phyloP scores from a whole-genome alignment of 805 yeast genomes.

The Lipomyces mesembrius region DNA sequence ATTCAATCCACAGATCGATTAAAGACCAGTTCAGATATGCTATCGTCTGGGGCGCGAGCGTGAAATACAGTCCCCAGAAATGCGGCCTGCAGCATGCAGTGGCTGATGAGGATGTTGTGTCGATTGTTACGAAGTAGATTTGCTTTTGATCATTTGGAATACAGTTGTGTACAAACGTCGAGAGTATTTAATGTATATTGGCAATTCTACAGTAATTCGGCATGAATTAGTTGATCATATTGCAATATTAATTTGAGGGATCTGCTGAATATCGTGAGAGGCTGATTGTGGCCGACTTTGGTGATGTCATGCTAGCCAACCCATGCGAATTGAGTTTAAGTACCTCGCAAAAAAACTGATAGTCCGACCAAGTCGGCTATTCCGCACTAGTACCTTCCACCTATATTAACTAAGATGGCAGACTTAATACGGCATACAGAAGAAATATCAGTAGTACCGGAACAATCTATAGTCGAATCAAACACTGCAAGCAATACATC shows the following conservation, averaged over 20 bases:
- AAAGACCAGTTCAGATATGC: conserved; percentile 93
- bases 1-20: conserved; percentile 89
- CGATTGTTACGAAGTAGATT: conserved; percentile 75
- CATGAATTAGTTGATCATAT: background rate
- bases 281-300: too few relatives aligned
- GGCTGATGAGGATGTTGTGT: conserved; percentile 92
- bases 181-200: background rate
- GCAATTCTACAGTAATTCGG: background rate
- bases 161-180: background rate
- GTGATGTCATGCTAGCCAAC: too few relatives aligned
- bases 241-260: too few relatives aligned
- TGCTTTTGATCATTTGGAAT: background rate
- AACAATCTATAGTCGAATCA: background rate
- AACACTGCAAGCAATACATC: background rate
- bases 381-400: background rate
- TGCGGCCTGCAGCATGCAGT: conserved; percentile 86
- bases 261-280: too few relatives aligned
- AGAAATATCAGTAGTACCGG: background rate
- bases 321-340: too few relatives aligned
- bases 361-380: background rate
- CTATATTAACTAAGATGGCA: background rate
- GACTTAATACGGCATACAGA: background rate
- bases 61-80: conserved; percentile 95
- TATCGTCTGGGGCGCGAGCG: conserved; percentile 92
- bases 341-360: too few relatives aligned